Conservation (phyloP, 2,329 filamentous ascomycete species). For the Phaeosphaeria sp. region DNA sequence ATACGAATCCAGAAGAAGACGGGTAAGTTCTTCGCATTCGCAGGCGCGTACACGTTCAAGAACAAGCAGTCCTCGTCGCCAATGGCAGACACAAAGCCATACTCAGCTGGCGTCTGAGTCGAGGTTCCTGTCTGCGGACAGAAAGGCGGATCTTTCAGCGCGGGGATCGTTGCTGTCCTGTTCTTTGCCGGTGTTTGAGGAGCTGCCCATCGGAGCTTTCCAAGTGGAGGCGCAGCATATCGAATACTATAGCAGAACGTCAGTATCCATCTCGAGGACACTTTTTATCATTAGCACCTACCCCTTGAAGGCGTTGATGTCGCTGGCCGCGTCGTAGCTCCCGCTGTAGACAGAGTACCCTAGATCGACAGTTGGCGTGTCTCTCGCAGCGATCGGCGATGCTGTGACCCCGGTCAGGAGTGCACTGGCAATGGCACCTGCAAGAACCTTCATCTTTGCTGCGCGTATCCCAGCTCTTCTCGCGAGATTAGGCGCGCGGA, state of each 20-base stretch:
- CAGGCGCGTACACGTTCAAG: conserved; percentile 50
- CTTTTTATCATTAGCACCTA: conserved; percentile 9
- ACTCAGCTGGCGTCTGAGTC: conserved; percentile 31
- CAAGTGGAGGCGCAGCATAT: conserved; percentile 61
- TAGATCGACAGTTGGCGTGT: conserved; percentile 36
- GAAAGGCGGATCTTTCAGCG: conserved; percentile 52
- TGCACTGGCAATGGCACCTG: conserved; percentile 19
- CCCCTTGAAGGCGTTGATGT: conserved; percentile 44
- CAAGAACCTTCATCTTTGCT: conserved; percentile 20
- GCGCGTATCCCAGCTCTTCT: conserved; percentile 10
- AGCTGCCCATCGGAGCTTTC: conserved; percentile 59
- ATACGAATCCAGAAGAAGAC: conserved; percentile 63
- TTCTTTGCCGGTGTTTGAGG: conserved; percentile 54
- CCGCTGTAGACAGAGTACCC: conserved; percentile 43
- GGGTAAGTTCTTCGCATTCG: conserved; percentile 55
- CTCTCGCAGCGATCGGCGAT: conserved; percentile 30
- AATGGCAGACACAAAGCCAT: conserved; percentile 39
- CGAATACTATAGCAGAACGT: conserved; percentile 48
- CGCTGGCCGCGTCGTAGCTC: conserved; percentile 26
- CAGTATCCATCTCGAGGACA: conserved; percentile 3
- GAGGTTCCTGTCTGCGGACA: conserved; percentile 44
- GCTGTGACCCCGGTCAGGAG: conserved; percentile 24
- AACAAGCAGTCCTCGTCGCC: conserved; percentile 52
- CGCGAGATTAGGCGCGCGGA: conserved; percentile 3
- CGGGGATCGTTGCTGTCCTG: conserved; percentile 50